A percentile compares a stretch with the other conserved stretches of the same genome.
These are phyloP conservation scores for Elaphomyces granulatus DNA, from an alignment of 495 filamentous ascomycete genomes.

Conservation along the genomic window DNA sequence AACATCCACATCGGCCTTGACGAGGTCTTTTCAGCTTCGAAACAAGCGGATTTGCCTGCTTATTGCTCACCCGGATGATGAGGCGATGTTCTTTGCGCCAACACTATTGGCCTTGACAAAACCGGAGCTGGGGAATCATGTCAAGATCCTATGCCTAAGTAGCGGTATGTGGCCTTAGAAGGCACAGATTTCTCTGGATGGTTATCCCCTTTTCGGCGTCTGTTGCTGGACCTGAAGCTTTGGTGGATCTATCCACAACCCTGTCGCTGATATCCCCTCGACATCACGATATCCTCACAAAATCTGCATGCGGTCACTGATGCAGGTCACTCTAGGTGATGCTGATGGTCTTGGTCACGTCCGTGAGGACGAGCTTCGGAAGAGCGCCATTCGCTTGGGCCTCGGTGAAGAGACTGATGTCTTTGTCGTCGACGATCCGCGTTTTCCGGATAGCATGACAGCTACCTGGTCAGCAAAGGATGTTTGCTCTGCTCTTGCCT, in stretches of 20 bases:
- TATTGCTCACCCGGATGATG: conserved; percentile 95
- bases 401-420: conserved; percentile 59
- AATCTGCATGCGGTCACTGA: no score
- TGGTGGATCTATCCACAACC: no score
- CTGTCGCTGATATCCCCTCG: no score
- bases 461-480: conserved; percentile 53
- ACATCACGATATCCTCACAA: no score
- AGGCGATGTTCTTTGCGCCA: conserved; percentile 98
- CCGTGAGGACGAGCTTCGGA: conserved; percentile 67
- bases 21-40: conserved; percentile 47
- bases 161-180: conserved; percentile 52
- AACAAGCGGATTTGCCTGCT: conserved; percentile 77
- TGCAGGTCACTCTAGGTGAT: conserved; percentile 50
- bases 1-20: conserved; percentile 46
- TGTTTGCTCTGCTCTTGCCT: conserved; percentile 51
- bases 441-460: conserved; percentile 82
- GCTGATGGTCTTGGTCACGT: conserved; percentile 75
- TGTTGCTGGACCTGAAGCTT: no score
- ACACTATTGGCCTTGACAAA: conserved; percentile 66
- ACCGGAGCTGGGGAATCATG: conserved; percentile 63
- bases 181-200: no score
- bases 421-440: conserved; percentile 61
- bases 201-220: no score
- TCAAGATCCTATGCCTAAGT: conserved; percentile 88
- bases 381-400: conserved; percentile 62